Percentiles rank a stretch among this genome's conserved stretches.
Evolutionary conservation across 2,329 filamentous ascomycete genomes (phyloP).

Genomic region (Xylaria digitata): DNA sequence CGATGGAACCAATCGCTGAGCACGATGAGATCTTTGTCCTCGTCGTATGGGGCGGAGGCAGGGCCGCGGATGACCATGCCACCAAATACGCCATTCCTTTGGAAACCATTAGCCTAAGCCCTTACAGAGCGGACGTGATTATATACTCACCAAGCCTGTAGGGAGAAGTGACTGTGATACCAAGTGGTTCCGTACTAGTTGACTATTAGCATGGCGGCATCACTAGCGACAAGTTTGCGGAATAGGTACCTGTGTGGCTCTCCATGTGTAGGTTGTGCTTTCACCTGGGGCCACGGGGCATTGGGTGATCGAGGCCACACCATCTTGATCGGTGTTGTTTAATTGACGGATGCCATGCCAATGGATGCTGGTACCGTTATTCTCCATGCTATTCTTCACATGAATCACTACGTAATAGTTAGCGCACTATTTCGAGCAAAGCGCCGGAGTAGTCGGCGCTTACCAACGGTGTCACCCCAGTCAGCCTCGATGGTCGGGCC

Average conservation of each 20-base stretch:
- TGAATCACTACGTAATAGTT: constrained; percentile 56
- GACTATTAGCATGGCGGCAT: constrained; percentile 25
- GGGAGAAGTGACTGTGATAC: constrained; percentile 70
- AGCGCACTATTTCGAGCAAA: constrained; percentile 26
- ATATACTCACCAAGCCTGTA: constrained; percentile 49
- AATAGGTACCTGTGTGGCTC: constrained; percentile 54
- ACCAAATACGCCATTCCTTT: constrained; percentile 54
- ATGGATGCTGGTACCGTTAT: constrained; percentile 70
- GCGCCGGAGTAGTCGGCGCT: constrained; percentile 1
- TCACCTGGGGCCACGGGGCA: constrained; percentile 64
- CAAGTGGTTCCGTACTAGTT: constrained; percentile 63
- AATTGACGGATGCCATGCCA: constrained; percentile 71
- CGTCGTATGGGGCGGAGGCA: constrained; percentile 67
- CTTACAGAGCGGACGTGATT: not conserved
- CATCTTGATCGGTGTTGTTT: constrained; percentile 65
- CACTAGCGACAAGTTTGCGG: not conserved
- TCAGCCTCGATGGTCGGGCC: constrained; percentile 67
- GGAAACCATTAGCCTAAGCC: constrained; percentile 20
- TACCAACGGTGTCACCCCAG: constrained; percentile 54
- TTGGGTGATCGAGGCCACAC: constrained; percentile 62
- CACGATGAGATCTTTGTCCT: constrained; percentile 69
- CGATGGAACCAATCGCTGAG: constrained; percentile 69
- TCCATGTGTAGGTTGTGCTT: constrained; percentile 66
- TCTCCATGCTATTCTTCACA: constrained; percentile 63
- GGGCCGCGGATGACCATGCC: constrained; percentile 71